phyloP scores from a whole-genome alignment of 2,329 filamentous ascomycete species.

The Ramularia collo-cygni region DNA sequence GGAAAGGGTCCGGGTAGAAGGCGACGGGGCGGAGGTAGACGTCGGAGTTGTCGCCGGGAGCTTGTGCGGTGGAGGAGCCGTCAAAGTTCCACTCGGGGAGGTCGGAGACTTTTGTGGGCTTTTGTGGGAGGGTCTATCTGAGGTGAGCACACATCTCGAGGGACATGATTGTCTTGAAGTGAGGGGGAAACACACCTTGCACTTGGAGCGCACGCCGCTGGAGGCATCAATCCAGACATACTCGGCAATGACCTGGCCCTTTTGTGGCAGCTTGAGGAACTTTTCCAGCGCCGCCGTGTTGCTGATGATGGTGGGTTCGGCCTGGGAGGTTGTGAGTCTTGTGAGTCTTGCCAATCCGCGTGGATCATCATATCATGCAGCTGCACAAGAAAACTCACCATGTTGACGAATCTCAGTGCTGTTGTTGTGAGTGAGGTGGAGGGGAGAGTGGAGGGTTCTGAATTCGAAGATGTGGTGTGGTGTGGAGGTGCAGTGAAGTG shows the following conservation, averaged over 20 bases:
- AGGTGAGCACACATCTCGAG: slow-evolving; percentile 11
- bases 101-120: slow-evolving; percentile 53
- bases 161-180: slow-evolving; percentile 2
- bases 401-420: no score
- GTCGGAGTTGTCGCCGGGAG: slow-evolving; percentile 91
- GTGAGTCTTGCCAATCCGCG: slow-evolving; percentile 30
- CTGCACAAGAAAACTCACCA: no score
- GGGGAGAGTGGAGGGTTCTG: no score
- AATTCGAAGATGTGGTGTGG: no score
- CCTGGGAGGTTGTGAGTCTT: slow-evolving; percentile 9
- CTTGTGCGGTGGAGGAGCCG: slow-evolving; percentile 87
- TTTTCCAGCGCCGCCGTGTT: slow-evolving; percentile 56
- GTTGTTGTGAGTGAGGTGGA: no score
- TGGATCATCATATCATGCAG: neutral
- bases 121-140: slow-evolving; percentile 55
- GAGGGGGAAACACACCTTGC: slow-evolving; percentile 64
- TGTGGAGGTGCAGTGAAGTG: no score
- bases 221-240: slow-evolving; percentile 91
- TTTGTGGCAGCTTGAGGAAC: slow-evolving; percentile 86
- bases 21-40: slow-evolving; percentile 91
- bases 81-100: slow-evolving; percentile 77
- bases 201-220: slow-evolving; percentile 86
- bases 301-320: slow-evolving; percentile 1
- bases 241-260: slow-evolving; percentile 82
- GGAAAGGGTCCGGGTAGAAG: slow-evolving; percentile 88